Percentiles rank a stretch among this genome's conserved stretches.
Conservation (phyloP, 345 rosid genomes). For the Camelina hispida region DNA sequence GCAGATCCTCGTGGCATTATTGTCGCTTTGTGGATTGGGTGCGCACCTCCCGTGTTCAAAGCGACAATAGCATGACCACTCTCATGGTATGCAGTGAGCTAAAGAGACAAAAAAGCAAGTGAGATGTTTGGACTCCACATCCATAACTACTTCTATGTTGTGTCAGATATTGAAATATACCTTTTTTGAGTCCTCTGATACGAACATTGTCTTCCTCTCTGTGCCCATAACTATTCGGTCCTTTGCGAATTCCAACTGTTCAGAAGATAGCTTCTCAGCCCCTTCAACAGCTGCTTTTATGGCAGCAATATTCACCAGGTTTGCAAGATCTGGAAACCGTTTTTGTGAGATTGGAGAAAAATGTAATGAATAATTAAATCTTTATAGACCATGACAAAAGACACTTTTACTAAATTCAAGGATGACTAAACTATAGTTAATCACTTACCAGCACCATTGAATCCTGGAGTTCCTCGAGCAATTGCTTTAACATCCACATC, state of each 20-base stretch:
- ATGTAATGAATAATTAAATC: constrained; percentile 10
- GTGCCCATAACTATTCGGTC: constrained; percentile 97
- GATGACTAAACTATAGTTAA: constrained; percentile 14
- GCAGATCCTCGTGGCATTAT: constrained; percentile 99
- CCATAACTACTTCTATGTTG: background rate
- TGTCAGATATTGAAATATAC: constrained; percentile 44
- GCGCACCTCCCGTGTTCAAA: constrained; percentile 85
- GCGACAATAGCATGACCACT: constrained; percentile 99
- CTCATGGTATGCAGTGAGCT: constrained; percentile 99
- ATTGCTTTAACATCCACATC: constrained; percentile 88
- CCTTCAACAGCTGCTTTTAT: constrained; percentile 99
- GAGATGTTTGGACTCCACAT: background rate
- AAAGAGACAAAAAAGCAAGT: constrained; percentile 39
- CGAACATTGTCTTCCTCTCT: constrained; percentile 93
- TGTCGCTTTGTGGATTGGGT: constrained; percentile 98
- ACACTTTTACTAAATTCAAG: constrained; percentile 4
- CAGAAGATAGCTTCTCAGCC: constrained; percentile 71
- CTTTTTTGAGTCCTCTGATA: constrained; percentile 98
- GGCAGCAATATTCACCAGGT: constrained; percentile 97
- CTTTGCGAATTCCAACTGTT: constrained; percentile 91
- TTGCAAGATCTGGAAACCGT: constrained; percentile 77
- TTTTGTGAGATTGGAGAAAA: constrained; percentile 16
- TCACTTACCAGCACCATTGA: constrained; percentile 92
- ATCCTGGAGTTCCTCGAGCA: constrained; percentile 99
- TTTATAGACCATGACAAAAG: constrained; percentile 10